These are phyloP conservation scores for Candida nitratophila DNA, from an alignment of 805 yeast species.

Conservation along the genomic window DNA sequence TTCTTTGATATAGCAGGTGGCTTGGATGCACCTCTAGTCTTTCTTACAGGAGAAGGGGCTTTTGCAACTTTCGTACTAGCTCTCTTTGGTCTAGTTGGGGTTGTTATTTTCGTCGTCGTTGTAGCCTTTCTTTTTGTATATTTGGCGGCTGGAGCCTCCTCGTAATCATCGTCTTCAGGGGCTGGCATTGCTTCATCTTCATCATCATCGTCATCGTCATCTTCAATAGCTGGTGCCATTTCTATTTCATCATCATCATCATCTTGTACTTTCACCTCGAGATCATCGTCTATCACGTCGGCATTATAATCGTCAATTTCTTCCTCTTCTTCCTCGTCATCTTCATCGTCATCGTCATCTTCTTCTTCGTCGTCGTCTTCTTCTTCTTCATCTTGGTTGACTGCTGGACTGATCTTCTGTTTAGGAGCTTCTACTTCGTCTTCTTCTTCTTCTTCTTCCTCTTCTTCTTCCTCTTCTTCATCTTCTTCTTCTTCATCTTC, in stretches of 20 bases:
- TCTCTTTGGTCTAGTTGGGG: not conserved
- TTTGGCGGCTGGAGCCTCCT: not conserved
- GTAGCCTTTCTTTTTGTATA: not conserved
- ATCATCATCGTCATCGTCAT: slow-evolving; percentile 21
- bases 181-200: slow-evolving; percentile 23
- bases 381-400: not conserved
- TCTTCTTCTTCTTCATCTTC: slow-evolving; percentile 6
- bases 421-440: not conserved
- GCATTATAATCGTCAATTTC: slow-evolving; percentile 8
- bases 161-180: slow-evolving; percentile 3
- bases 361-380: not conserved
- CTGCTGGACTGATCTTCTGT: not conserved
- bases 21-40: not conserved
- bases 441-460: slow-evolving; percentile 23
- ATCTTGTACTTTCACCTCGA: slow-evolving; percentile 10
- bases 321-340: slow-evolving; percentile 8
- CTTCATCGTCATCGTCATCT: not conserved
- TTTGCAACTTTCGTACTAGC: not conserved
- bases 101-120: not conserved
- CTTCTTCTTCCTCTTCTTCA: slow-evolving; percentile 6
- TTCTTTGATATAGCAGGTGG: not conserved
- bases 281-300: slow-evolving; percentile 14
- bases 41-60: not conserved
- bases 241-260: slow-evolving; percentile 15
- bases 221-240: slow-evolving; percentile 4